Evolutionary conservation across 2,329 filamentous ascomycete genomes (phyloP), one percentile per base, ranked within the genome.

Genomic region (Ascochyta pisi): DNA sequence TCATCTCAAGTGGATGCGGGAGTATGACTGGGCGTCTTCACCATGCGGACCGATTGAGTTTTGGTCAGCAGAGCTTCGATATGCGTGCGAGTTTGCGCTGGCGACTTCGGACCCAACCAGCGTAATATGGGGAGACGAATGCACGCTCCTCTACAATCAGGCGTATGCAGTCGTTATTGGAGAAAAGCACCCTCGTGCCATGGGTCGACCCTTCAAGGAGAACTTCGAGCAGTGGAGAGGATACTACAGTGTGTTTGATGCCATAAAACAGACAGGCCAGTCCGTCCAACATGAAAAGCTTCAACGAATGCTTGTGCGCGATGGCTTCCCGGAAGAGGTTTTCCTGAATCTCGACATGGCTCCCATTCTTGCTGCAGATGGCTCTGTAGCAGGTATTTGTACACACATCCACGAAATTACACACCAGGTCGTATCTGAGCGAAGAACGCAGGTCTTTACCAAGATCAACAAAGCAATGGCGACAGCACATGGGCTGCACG

Each of bases 261-360:
- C 78, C 55, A 90, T 89, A 0, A 84, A 82, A 73, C 74, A 83
- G 40, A 87, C 85, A 5, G 91, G 90, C 0, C 86, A 92, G 75
- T 88, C 90, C 0, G 91, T 87, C 0, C 90, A 92, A 88, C 92
- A 92, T 72, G 86, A 92, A 60, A 90, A 93, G 65, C 89, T 93
- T 61, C 85, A 85, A 50, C 79, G 93, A 1, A 91, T 92, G 66
- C 82, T 94, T 16, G 79, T 83, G 38, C 84, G 90, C 10, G 83
- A 86, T 59, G 84, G 86, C 1, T 90, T 83, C 60, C 74, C 90
- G 1, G 89, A 95, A 73, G 90, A 94, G 68, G 86, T 88, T 0
- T 93, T 89, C 68, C 92, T 93, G 71, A 89, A 87, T n/a, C 92
- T 89, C 89, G 88, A 86, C 0, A 85, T 93, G 34, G 87, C 92